These are phyloP conservation scores for Grosmannia clavigera DNA, from an alignment of 2,329 filamentous ascomycete genomes.

Conservation along the genomic window DNA sequence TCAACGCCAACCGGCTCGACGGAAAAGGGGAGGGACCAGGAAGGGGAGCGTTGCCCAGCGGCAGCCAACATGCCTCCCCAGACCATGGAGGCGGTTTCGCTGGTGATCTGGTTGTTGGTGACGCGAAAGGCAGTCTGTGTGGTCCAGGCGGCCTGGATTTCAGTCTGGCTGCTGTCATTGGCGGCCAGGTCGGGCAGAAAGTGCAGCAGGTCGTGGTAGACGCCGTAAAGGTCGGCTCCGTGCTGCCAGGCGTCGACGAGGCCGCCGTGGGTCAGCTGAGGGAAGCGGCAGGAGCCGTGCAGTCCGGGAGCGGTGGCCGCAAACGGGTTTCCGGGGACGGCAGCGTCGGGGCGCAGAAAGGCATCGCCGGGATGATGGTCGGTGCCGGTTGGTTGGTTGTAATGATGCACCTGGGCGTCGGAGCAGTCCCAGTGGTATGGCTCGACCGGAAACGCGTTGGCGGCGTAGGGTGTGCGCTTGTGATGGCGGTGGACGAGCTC, in stretches of 20 bases:
- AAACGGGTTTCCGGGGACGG: constrained; percentile 51
- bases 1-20: constrained; percentile 49
- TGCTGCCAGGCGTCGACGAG: constrained; percentile 66
- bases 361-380: constrained; percentile 17
- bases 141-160: constrained; percentile 21
- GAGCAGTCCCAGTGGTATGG: constrained; percentile 61
- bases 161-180: constrained; percentile 5
- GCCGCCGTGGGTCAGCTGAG: constrained; percentile 62
- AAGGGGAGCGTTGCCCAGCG: constrained; percentile 4
- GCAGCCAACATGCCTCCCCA: constrained; percentile 55
- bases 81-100: constrained; percentile 66
- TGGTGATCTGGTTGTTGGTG: constrained; percentile 73
- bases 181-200: constrained; percentile 47
- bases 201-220: constrained; percentile 57
- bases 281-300: constrained; percentile 65
- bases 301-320: constrained; percentile 48
- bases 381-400: constrained; percentile 36
- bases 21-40: constrained; percentile 24
- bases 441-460: constrained; percentile 66
- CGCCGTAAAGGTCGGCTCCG: constrained; percentile 62
- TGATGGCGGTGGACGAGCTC: constrained; percentile 74
- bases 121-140: constrained; percentile 51
- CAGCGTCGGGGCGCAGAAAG: constrained; percentile 55
- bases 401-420: constrained; percentile 58
- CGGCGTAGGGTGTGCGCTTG: constrained; percentile 69